Base-by-base conservation (phyloP, 1,139 yeast genomes). In the Yamadazyma blattariae region DNA sequence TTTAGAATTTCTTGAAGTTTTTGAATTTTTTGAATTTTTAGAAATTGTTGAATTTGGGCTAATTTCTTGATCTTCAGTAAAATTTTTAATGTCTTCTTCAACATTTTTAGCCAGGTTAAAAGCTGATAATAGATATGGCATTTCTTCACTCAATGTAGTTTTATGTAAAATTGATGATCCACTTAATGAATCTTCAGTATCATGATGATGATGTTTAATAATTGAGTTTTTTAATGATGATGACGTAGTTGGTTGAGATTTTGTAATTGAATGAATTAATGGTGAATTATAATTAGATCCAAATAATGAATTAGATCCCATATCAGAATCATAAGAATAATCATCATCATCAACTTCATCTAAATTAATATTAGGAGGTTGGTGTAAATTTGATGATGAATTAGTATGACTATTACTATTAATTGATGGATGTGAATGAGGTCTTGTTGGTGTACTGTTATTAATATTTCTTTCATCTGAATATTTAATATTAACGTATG, bases 101-200 rank as follows among this genome's bases (percentile, higher is more conserved):
- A 73, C 62, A 25, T 67, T 68, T 41, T 64, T 69, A 2, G 78
- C 80, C 44, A 71, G 71, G 41, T 71, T 68, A 43, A 77, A 78
- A n/a, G 82, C 83, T 12, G 71, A 57, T 73, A 77, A 63, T 45
- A 78, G 57, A 43, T 65, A 70, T 0, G 84, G 84, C 47, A 78
- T 54, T 46, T 77, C 79, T 23, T 76, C 80, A 2, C 77, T 50
- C 5, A 77, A 56, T 2, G 79, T 69, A 1, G 79, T 66, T 43
- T 69, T 71, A 25, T 64, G 71, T 27, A 69, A 50, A 21, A 56
- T 40, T 14, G 56, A 46, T 2, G 65, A 54, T 6, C 60, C 52
- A 3, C 63, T 52, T 12, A 57, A 40, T 22, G 57, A 48, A 36
- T 66, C 51, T 11, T 20, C 29, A 3, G 31, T 27, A 5, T 32